phyloP scores from a whole-genome alignment of 768 basidiomycete species.

The Leccinum fibrillosum region DNA sequence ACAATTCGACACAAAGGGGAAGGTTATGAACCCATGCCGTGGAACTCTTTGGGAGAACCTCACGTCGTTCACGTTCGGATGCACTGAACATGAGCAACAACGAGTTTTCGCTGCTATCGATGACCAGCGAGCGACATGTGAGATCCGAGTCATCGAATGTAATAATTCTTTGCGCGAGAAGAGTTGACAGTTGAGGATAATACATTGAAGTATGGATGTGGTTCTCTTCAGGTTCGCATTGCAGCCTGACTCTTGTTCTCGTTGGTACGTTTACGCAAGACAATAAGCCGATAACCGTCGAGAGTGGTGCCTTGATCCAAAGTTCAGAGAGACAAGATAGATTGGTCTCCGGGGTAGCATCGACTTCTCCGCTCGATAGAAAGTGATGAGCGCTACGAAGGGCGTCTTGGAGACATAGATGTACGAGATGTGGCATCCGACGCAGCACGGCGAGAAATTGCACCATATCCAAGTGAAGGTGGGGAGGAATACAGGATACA shows the following conservation, averaged over 20 bases:
- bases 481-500: slow-evolving; percentile 21
- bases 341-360: neutral
- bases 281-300: slow-evolving; percentile 3
- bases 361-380: neutral
- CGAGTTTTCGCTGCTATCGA: neutral
- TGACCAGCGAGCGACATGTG: neutral
- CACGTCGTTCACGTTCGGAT: neutral
- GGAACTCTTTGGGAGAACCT: neutral
- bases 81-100: neutral
- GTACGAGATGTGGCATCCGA: slow-evolving; percentile 32
- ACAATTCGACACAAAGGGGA: neutral
- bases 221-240: neutral
- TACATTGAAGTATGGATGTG: neutral
- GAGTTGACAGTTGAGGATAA: neutral
- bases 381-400: slow-evolving; percentile 14
- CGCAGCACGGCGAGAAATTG: slow-evolving; percentile 33
- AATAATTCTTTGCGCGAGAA: neutral
- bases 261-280: slow-evolving; percentile 3
- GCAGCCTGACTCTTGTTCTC: neutral
- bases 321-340: slow-evolving; percentile 7
- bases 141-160: neutral
- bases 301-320: slow-evolving; percentile 4
- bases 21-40: neutral
- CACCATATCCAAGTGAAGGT: slow-evolving; percentile 22
- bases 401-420: slow-evolving; percentile 31